These are phyloP conservation scores for Penicillium sp. DNA, from an alignment of 2,329 filamentous ascomycete genomes.

Conservation along the genomic window DNA sequence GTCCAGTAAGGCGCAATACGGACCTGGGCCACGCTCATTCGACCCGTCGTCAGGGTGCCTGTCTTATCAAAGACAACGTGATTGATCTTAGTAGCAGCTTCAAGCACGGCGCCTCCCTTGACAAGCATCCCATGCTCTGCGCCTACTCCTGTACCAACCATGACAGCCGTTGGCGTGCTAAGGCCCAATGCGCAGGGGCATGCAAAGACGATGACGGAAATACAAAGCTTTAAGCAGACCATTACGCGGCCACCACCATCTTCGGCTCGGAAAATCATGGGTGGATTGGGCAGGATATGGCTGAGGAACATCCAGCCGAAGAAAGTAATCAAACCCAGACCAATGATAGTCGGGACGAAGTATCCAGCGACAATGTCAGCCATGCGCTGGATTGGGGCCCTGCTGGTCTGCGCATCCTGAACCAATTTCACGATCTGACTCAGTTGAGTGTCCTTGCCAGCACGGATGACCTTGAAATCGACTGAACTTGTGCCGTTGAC, in stretches of 20 bases:
- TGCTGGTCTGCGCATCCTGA: conserved; percentile 89
- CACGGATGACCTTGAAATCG: conserved; percentile 86
- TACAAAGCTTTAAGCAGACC: conserved; percentile 95
- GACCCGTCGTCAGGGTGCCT: conserved; percentile 86
- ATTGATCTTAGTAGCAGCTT: conserved; percentile 83
- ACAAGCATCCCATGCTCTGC: conserved; percentile 96
- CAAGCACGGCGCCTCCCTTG: conserved; percentile 88
- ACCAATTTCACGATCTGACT: conserved; percentile 98
- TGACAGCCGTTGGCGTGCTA: conserved; percentile 92
- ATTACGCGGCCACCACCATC: conserved; percentile 86
- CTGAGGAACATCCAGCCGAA: conserved; percentile 90
- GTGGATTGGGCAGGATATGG: conserved; percentile 76
- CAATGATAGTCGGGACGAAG: conserved; percentile 85
- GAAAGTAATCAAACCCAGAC: conserved; percentile 80
- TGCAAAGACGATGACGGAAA: conserved; percentile 96
- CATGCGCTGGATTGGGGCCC: conserved; percentile 89
- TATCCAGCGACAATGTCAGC: conserved; percentile 88
- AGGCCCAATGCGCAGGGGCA: conserved; percentile 96
- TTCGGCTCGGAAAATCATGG: conserved; percentile 75
- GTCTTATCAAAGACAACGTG: conserved; percentile 95
- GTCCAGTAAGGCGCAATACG: conserved; percentile 66
- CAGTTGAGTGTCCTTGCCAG: conserved; percentile 90
- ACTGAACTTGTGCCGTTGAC: conserved; percentile 90
- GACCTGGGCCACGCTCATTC: conserved; percentile 81
- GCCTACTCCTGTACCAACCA: conserved; percentile 97